These are phyloP conservation scores for Isatis tinctoria DNA, from an alignment of 345 rosid species.

Conservation along the genomic window DNA sequence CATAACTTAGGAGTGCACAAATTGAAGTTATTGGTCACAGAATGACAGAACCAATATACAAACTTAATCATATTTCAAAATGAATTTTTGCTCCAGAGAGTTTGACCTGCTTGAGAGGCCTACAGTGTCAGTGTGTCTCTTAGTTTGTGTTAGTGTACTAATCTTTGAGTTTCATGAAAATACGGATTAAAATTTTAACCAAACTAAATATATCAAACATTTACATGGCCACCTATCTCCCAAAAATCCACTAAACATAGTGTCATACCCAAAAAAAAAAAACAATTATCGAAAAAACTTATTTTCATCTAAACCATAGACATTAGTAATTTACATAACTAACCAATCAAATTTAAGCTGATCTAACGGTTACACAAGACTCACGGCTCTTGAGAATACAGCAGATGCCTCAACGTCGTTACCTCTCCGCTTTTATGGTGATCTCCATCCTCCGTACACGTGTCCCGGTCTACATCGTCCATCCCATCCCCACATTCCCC, in stretches of 20 bases:
- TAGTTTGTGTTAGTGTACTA: neutral
- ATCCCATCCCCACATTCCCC: neutral
- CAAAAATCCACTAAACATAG: neutral
- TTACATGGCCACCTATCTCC: neutral
- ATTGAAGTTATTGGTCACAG: no score
- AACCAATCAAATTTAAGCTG: neutral
- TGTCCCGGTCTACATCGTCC: neutral
- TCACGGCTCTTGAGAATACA: slow-evolving; percentile 1
- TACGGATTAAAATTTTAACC: neutral
- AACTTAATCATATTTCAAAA: no score
- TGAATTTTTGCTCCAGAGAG: neutral
- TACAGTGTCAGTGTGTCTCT: neutral
- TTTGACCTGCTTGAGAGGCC: neutral
- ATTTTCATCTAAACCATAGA: neutral
- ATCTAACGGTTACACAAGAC: neutral
- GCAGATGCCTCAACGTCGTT: slow-evolving; percentile 17
- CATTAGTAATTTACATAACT: neutral
- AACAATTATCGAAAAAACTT: neutral
- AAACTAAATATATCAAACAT: neutral
- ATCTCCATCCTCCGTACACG: neutral
- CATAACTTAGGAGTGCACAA: no score
- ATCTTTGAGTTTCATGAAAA: neutral
- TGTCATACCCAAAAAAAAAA: no score
- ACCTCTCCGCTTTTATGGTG: neutral
- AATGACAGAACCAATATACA: no score